Evolutionary conservation across 305 asterid genomes (phyloP), one percentile per base, ranked within the genome.

Genomic region (Fraxinus platypoda): DNA sequence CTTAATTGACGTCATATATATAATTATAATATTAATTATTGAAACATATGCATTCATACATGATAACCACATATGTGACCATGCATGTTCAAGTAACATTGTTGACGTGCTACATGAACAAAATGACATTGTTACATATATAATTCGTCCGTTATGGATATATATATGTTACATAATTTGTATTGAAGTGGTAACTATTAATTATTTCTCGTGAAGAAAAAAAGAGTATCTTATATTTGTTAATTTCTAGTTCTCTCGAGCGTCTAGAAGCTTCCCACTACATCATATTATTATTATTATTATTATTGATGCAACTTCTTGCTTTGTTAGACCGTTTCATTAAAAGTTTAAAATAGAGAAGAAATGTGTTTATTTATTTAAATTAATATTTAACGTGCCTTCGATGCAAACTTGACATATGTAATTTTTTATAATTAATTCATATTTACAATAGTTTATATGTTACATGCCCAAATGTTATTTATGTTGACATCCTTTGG

Each of bases 1-100:
- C 76, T 82, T 85, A 75, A 85, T 86, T 83, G 86, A 78, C 73
- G 83, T 78, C 71, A 74, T 75, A 80, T 68, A 28, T 30, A 68
- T n/a, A 28, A 64, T 85, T 80, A 74, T 81, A 77, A 21, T 62
- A 52, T 78, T 70, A 78, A 35, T 43, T 52, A 46, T 17, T 34
- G 66, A 46, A 38, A 79, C 21, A 49, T 25, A 66, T 81, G 82
- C 62, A 49, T 49, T 2, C 21, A 15, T 17, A 17, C 23, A 49
- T 49, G 62, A 17, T 17, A 15, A 17, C 31, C 68, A 28, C 8
- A 4, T 38, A 28, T 81, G 76, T 38, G 21, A 23, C 2, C 77
- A 70, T 76, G 78, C 49, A 26, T 52, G 34, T 72, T n/a, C 62
- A 59, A 77, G 59, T 62, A 25, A 8, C 71, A 7, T 23, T 62